Base-by-base conservation (phyloP, 495 filamentous ascomycete species). In the Tetracladium marchalianum region DNA sequence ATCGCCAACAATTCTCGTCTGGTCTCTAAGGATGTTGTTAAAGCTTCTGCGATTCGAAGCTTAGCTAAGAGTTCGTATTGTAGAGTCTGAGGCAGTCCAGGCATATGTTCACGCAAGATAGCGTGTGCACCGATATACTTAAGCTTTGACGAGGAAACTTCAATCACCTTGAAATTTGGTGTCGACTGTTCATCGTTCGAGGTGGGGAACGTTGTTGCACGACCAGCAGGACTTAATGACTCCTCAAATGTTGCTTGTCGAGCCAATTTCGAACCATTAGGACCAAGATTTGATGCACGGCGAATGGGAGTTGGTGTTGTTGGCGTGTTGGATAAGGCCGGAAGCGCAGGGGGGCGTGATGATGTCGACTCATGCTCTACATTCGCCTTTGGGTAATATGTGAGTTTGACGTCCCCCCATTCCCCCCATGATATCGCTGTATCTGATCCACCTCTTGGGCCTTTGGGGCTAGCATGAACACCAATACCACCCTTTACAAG, bases 21-120 rank as follows among this genome's bases (percentile, higher is more conserved):
- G 35, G 75, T 77, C 38, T 77, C 72, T 24, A 70, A 52, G 2
- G 86, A 82, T 1, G 71, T 70, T 31, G 73, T 66, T 44, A 99
- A 67, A 0, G 84, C 87, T 51, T 84, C 77, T n/a, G 86, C 86
- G 31, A 84, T 76, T 32, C 93, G 83, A 17, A 95, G 61, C 16
- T 83, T 82, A 50, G 87, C 79, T n/a, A 97, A 76, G 17, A 93
- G 72, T 47, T 95, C 90, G 61, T 93, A 97, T 50, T 84, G 79
- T 0, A 75, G 69, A 35, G 84, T 76, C 32, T 77, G 67, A 3
- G 90, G 86, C 40, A 95, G 59, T 31, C 85, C 77, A 7, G 72
- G 58, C 3, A 87, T 61, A 31, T 79, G 73, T 3, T 69, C 67
- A 3, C 72, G 71, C 32, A 96, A 60, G 31, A 95, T 67, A 24